These are phyloP conservation scores for Vitis hybrid DNA, from an alignment of 177 flowering plant genomes.

Conservation along the genomic window DNA sequence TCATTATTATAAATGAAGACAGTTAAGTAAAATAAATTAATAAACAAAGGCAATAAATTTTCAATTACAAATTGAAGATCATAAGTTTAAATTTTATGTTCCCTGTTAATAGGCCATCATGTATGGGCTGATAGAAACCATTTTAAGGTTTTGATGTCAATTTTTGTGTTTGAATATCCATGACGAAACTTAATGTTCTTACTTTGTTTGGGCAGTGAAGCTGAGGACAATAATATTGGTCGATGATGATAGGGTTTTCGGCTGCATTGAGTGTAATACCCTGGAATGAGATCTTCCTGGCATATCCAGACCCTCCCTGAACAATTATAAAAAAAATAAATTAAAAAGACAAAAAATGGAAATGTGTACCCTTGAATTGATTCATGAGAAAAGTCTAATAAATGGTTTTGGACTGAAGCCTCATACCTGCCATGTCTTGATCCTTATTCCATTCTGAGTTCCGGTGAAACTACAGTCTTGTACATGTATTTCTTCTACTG, in stretches of 20 bases:
- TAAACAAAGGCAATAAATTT: background rate
- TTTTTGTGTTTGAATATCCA: too few species aligned
- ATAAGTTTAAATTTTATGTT: too few species aligned
- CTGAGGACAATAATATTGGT: conserved; percentile 32
- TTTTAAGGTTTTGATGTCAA: too few species aligned
- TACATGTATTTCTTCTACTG: conserved; percentile 33
- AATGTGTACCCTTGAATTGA: background rate
- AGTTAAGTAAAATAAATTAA: background rate
- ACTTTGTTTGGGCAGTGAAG: too few species aligned
- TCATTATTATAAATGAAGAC: background rate
- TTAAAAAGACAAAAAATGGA: background rate
- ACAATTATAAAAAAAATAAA: background rate
- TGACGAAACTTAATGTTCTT: background rate
- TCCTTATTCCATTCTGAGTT: conserved; percentile 31
- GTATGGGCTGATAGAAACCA: too few species aligned
- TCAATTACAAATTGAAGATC: too few species aligned
- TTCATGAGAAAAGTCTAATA: background rate
- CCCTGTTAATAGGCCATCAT: too few species aligned
- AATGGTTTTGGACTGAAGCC: too few species aligned
- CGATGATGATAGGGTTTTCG: conserved; percentile 32
- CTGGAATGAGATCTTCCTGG: conserved; percentile 23
- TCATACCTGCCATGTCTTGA: conserved; percentile 31
- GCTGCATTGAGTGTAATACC: conserved; percentile 9
- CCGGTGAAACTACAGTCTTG: conserved; percentile 15
- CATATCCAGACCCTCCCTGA: conserved; percentile 39